phyloP scores from a whole-genome alignment of 352 stramenopile species.

The Pythium aquatile region DNA sequence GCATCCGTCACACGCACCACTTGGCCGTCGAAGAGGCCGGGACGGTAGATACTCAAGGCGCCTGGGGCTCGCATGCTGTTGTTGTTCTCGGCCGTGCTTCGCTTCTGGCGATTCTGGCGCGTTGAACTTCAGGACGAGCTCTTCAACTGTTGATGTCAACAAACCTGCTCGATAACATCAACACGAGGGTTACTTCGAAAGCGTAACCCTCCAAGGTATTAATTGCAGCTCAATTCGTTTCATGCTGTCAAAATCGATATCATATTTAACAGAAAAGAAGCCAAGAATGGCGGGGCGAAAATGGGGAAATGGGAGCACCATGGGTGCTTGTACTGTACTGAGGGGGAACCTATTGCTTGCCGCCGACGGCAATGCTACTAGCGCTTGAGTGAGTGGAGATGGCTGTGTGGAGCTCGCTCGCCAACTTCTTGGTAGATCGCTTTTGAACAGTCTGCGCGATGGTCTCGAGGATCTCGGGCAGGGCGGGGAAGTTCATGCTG shows the following conservation, averaged over 20 bases:
- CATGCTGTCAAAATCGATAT: background rate
- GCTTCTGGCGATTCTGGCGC: constrained; percentile 2
- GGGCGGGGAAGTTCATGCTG: constrained; percentile 53
- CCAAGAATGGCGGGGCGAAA: background rate
- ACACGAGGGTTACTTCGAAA: constrained; percentile 2
- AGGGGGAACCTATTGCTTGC: constrained; percentile 22
- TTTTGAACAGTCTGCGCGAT: constrained; percentile 63
- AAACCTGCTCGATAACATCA: constrained; percentile 3
- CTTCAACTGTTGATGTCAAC: constrained; percentile 14
- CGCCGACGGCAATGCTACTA: constrained; percentile 24
- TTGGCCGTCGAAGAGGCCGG: constrained; percentile 59
- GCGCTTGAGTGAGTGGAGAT: constrained; percentile 41
- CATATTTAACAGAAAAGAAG: background rate
- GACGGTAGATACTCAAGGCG: constrained; percentile 47
- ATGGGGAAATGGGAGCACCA: constrained; percentile 11
- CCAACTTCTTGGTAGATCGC: constrained; percentile 71
- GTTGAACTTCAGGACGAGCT: constrained; percentile 7
- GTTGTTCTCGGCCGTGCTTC: constrained; percentile 1
- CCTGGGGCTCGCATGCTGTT: constrained; percentile 35
- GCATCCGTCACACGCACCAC: constrained; percentile 33
- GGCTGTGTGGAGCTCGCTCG: constrained; percentile 57
- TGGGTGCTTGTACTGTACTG: constrained; percentile 21
- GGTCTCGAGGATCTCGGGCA: constrained; percentile 57
- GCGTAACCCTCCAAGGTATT: background rate
- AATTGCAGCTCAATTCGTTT: constrained; percentile 1